phyloP scores from a whole-genome alignment of 129 eudicot species.

The Flaveria brownii region DNA sequence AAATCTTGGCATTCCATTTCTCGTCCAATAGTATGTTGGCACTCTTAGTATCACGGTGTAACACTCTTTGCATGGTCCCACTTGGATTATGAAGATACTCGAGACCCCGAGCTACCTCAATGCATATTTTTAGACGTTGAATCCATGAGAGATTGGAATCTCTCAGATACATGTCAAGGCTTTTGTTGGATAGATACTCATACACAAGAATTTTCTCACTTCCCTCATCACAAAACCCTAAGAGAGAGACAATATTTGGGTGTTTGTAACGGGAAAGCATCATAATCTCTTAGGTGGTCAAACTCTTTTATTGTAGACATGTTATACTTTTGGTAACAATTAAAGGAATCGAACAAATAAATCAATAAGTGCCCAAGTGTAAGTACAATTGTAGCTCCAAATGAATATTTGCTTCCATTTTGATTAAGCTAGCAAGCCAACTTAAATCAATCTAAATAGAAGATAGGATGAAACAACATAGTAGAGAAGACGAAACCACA shows the following conservation, averaged over 20 bases:
- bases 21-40: slow-evolving; percentile 2
- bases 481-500: background rate
- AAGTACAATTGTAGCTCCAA: too few species aligned
- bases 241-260: too few species aligned
- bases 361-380: too few species aligned
- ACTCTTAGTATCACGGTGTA: slow-evolving; percentile 4
- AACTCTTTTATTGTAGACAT: background rate
- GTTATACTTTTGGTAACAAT: background rate
- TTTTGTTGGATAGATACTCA: background rate
- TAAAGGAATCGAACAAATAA: background rate
- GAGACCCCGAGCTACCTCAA: background rate
- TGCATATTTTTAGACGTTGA: background rate
- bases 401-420: background rate
- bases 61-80: background rate
- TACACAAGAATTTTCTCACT: too few species aligned
- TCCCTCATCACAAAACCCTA: too few species aligned
- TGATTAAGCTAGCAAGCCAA: background rate
- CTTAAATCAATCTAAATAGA: background rate
- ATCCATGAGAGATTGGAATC: background rate
- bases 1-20: background rate
- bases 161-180: background rate
- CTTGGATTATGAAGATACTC: background rate
- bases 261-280: too few species aligned
- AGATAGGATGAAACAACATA: background rate
- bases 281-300: background rate